phyloP scores from a whole-genome alignment of 164 flowering plant species.

The Vitis labrusca region DNA sequence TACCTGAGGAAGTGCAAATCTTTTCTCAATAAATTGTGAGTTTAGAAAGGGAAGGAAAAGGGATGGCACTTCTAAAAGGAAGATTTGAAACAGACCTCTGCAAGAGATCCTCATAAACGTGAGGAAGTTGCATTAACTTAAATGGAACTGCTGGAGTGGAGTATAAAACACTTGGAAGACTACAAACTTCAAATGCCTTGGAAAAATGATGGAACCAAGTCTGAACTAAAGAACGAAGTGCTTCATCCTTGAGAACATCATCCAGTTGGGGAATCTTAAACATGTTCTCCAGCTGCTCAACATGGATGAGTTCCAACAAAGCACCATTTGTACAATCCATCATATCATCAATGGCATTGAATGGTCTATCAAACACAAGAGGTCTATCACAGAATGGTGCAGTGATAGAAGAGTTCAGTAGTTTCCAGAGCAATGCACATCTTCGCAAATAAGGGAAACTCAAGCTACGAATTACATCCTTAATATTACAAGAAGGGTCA shows the following conservation, averaged over 20 bases:
- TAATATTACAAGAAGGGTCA: constrained; percentile 45
- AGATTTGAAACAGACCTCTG: constrained; percentile 55
- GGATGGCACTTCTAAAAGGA: background rate
- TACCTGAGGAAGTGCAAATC: constrained; percentile 48
- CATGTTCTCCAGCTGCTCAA: constrained; percentile 55
- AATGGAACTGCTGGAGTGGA: constrained; percentile 76
- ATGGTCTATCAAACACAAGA: constrained; percentile 28
- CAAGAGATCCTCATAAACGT: constrained; percentile 83
- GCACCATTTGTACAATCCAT: constrained; percentile 19
- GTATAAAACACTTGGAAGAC: constrained; percentile 26
- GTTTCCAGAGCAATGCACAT: constrained; percentile 79
- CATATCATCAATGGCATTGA: constrained; percentile 20
- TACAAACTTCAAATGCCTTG: constrained; percentile 33
- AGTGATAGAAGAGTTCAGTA: constrained; percentile 47
- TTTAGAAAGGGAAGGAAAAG: background rate
- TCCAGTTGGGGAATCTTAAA: constrained; percentile 72
- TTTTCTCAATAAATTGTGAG: background rate
- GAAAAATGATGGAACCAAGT: constrained; percentile 71
- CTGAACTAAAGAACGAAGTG: constrained; percentile 33
- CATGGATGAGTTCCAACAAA: constrained; percentile 40
- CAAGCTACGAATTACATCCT: constrained; percentile 53
- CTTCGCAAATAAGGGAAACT: constrained; percentile 80
- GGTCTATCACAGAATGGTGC: constrained; percentile 48
- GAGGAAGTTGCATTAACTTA: constrained; percentile 74
- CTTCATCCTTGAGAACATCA: constrained; percentile 50